Base-by-base conservation (phyloP, 208 protist genomes). In the Wallacemonas sp. region DNA sequence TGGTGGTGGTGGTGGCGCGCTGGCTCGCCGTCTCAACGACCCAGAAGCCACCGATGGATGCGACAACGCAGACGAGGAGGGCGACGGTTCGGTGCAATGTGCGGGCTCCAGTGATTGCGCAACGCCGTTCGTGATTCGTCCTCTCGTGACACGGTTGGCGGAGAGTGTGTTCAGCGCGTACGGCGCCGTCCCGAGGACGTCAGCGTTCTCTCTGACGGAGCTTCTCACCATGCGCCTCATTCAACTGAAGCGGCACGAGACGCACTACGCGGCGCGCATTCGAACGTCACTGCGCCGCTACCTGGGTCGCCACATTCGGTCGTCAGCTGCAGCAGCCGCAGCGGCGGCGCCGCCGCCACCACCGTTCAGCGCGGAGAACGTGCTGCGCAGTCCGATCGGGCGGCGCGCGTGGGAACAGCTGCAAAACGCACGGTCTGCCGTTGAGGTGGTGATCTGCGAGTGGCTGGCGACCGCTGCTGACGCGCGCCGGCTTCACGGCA, bases 391-490 rank as follows among this genome's bases (percentile, higher is more conserved):
- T 3, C 30, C 24, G 11, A 23, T 6, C 24, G 47, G 52, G 5
- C 52, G 52, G 2, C 12, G 4, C 9, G 11, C 27, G 30, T 38
- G n/a, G 6, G 26, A 43, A 12, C 12, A 19, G 16, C 9, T 58
- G n/a, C 19, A 17, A 8, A 5, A 23, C n/a, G 46, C 14, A 32
- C 58, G 19, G n/a, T 67, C 33, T 21, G 14, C 16, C 2, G 33
- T 23, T 23, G 69, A 41, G 48, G 52, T 26, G 46, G 61, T 24
- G 1, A 4, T 39, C n/a, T 56, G 48, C 17, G 57, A 21, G 41
- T 72, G 56, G 61, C 55, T 78, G 1, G 61, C 30, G 17, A 34
- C 63, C 27, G 48, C 58, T 1, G 34, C 61, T 12, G 58, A 72
- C 34, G 61, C 19, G 8, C 61, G 60, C 12, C 65, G 61, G 21